phyloP scores from a whole-genome alignment of 345 rosid species.

The Ricinus communis region DNA sequence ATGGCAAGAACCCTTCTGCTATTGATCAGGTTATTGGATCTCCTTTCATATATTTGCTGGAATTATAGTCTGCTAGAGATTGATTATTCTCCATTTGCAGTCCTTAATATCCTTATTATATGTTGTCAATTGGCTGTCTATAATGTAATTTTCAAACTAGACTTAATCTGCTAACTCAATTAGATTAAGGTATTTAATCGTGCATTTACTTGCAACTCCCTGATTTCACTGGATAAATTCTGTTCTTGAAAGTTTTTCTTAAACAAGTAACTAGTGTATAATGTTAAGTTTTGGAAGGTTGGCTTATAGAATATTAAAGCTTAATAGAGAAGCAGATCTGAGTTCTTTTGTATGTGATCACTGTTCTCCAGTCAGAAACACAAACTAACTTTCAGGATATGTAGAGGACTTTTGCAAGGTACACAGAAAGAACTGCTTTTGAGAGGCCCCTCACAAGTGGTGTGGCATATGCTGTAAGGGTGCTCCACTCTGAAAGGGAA shows the following conservation, averaged over 20 bases:
- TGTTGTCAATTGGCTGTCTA: slow-evolving; percentile 5
- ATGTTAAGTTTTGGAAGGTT: slow-evolving; percentile 7
- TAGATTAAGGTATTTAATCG: slow-evolving; percentile 14
- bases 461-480: slow-evolving; percentile 95
- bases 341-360: slow-evolving; percentile 14
- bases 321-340: slow-evolving; percentile 24
- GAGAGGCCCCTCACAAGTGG: slow-evolving; percentile 99
- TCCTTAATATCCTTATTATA: slow-evolving; percentile 16
- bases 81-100: slow-evolving; percentile 6
- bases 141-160: slow-evolving; percentile 10
- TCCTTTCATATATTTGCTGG: slow-evolving; percentile 15
- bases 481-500: slow-evolving; percentile 86
- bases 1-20: slow-evolving; percentile 84
- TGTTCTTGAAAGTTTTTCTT: background rate
- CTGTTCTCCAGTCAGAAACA: slow-evolving; percentile 14
- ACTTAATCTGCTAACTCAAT: background rate
- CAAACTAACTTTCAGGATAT: slow-evolving; percentile 38
- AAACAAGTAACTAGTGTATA: slow-evolving; percentile 1
- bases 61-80: background rate
- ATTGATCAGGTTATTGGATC: slow-evolving; percentile 76
- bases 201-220: background rate
- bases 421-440: slow-evolving; percentile 91
- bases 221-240: background rate
- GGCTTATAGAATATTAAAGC: slow-evolving; percentile 4
- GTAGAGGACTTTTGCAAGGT: slow-evolving; percentile 84